Evolutionary conservation across 768 basidiomycete genomes (phyloP).

Genomic region (Zangia roseola): DNA sequence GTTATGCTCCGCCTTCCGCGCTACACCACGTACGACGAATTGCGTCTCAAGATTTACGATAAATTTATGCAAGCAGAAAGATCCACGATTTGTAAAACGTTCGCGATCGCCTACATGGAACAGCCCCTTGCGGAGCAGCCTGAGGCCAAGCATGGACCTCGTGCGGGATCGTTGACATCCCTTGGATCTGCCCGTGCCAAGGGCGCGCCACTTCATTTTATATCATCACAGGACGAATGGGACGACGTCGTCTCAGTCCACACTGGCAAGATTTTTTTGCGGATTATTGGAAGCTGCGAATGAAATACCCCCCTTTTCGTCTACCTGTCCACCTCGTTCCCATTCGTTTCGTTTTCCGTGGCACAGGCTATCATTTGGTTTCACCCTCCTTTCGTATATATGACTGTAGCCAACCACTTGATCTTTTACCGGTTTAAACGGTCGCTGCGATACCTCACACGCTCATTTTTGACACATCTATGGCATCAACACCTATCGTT

Average conservation of each 20-base stretch:
- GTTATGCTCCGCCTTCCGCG: slow-evolving; percentile 58
- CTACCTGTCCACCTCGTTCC: slow-evolving; percentile 1
- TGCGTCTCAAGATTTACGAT: slow-evolving; percentile 58
- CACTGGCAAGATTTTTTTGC: slow-evolving; percentile 54
- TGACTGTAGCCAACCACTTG: not conserved
- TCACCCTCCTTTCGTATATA: not conserved
- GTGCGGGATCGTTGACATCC: slow-evolving; percentile 36
- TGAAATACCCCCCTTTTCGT: slow-evolving; percentile 7
- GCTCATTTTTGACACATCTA: slow-evolving; percentile 1
- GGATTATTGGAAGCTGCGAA: slow-evolving; percentile 40
- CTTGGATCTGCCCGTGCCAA: slow-evolving; percentile 24
- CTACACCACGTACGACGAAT: slow-evolving; percentile 45
- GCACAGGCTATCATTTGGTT: slow-evolving; percentile 4
- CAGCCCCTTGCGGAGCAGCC: slow-evolving; percentile 28
- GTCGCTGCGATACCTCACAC: not conserved
- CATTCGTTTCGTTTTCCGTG: slow-evolving; percentile 8
- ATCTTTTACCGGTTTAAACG: not conserved
- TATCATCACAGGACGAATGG: slow-evolving; percentile 64
- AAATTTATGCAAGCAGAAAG: slow-evolving; percentile 67
- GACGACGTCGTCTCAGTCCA: slow-evolving; percentile 42
- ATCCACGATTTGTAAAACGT: slow-evolving; percentile 50
- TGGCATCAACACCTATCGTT: slow-evolving; percentile 1
- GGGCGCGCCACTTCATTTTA: slow-evolving; percentile 38
- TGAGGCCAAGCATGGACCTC: slow-evolving; percentile 15
- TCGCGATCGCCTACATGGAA: slow-evolving; percentile 55